Evolutionary conservation across 202 grass and related monocot genomes (phyloP).

Genomic region (Tripidium arundinaceum): DNA sequence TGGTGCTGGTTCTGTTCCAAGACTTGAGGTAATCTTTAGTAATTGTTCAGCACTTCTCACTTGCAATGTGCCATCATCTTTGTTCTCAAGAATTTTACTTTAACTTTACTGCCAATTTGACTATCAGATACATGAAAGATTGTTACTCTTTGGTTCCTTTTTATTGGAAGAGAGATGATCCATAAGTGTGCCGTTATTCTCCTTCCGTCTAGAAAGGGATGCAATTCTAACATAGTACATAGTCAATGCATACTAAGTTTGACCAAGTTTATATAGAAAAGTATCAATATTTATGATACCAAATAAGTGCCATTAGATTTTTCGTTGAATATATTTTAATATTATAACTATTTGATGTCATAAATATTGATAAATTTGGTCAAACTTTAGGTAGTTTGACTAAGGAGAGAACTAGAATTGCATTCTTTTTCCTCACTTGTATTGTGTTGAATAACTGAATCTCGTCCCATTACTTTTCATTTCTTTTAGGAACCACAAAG

Average conservation of each 20-base stretch:
- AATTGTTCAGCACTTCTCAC: not conserved
- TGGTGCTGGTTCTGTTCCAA: conserved; percentile 69
- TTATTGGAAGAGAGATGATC: not conserved
- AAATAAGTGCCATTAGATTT: not conserved
- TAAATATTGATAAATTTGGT: not conserved
- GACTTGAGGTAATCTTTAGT: conserved; percentile 60
- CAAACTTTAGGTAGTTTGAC: not conserved
- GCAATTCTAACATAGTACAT: not conserved
- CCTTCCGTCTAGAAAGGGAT: not conserved
- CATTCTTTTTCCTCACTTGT: conserved; percentile 1
- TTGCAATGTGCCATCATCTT: conserved; percentile 10
- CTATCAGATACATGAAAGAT: not conserved
- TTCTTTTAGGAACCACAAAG: conserved; percentile 55
- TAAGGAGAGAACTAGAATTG: not conserved
- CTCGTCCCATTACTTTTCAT: conserved; percentile 16
- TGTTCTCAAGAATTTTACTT: conserved; percentile 10
- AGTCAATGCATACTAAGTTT: not conserved
- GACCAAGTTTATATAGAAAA: not conserved
- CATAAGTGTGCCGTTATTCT: not conserved
- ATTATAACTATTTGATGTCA: not conserved
- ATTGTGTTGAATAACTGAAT: conserved; percentile 12
- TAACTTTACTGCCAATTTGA: conserved; percentile 16
- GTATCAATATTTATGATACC: not conserved
- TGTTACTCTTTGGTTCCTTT: not conserved
- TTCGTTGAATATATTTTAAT: not conserved